These are phyloP conservation scores for Heliamphora exappendiculata DNA, from an alignment of 148 eudicot species.

Conservation along the genomic window DNA sequence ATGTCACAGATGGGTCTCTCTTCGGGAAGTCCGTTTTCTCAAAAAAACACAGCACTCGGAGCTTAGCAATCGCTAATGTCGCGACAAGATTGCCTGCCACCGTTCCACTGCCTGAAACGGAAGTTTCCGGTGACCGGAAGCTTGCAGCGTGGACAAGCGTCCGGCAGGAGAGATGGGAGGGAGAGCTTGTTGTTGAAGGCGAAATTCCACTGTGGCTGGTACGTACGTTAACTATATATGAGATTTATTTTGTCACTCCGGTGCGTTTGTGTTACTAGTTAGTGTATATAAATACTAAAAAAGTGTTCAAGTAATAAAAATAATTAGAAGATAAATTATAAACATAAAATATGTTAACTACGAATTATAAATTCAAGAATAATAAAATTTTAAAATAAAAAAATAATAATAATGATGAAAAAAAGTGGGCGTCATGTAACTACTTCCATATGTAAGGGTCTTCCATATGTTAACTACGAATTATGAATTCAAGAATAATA, in stretches of 20 bases:
- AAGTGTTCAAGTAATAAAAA: too few species aligned
- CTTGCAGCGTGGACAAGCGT: slow-evolving; percentile 86
- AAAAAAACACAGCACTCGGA: slow-evolving; percentile 10
- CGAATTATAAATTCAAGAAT: too few species aligned
- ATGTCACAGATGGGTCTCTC: slow-evolving; percentile 2
- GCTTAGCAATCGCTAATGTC: slow-evolving; percentile 23
- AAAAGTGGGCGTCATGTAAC: too few species aligned
- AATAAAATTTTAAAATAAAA: too few species aligned
- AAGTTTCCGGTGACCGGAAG: slow-evolving; percentile 20
- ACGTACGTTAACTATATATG: slow-evolving; percentile 37
- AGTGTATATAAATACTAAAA: too few species aligned
- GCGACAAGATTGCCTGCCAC: slow-evolving; percentile 35
- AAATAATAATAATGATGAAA: too few species aligned
- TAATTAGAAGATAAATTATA: too few species aligned
- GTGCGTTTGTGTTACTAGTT: too few species aligned
- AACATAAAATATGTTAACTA: too few species aligned
- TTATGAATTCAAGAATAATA: too few species aligned
- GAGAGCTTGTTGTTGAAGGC: slow-evolving; percentile 83
- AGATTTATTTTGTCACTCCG: not conserved
- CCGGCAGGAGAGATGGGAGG: slow-evolving; percentile 87
- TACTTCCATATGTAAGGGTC: too few species aligned
- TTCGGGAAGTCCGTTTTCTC: slow-evolving; percentile 12
- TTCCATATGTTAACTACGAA: too few species aligned
- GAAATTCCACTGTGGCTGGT: slow-evolving; percentile 91
- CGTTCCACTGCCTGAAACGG: slow-evolving; percentile 20